These are phyloP conservation scores for Penicillium occitanis DNA, from an alignment of 2,329 filamentous ascomycete genomes.

Conservation along the genomic window DNA sequence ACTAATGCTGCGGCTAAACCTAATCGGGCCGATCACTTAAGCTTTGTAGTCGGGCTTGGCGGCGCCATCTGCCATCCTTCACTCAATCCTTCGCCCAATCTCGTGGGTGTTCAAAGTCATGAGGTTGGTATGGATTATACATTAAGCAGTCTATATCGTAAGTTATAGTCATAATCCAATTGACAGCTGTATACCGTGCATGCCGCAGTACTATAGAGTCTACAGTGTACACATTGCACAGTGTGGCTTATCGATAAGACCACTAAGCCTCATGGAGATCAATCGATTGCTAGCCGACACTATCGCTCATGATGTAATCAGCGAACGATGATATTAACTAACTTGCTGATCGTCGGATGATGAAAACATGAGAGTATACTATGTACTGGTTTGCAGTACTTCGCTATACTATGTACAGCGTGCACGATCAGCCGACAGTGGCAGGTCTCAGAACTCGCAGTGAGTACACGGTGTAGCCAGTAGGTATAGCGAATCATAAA, in stretches of 20 bases:
- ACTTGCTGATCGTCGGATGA: not conserved
- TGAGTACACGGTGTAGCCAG: not conserved
- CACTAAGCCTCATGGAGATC: not conserved
- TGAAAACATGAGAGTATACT: not conserved
- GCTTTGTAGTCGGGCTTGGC: conserved; percentile 1
- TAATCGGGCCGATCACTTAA: not conserved
- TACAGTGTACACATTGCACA: too few relatives aligned
- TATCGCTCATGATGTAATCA: not conserved
- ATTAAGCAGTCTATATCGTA: not conserved
- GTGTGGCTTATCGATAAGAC: not conserved
- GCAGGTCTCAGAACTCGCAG: not conserved
- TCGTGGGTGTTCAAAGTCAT: not conserved
- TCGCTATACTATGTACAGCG: too few relatives aligned
- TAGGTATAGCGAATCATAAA: not conserved
- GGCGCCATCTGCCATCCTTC: not conserved
- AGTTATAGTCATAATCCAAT: not conserved
- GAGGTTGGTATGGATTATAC: not conserved
- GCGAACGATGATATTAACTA: too few relatives aligned
- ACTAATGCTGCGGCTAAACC: not conserved
- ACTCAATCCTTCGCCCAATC: not conserved
- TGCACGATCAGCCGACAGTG: not conserved
- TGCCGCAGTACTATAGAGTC: not conserved
- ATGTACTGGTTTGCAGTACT: too few relatives aligned
- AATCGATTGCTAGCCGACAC: not conserved
- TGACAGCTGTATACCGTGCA: not conserved